Evolutionary conservation across 345 rosid genomes (phyloP).

Genomic region (Eucalyptus tenuipes): DNA sequence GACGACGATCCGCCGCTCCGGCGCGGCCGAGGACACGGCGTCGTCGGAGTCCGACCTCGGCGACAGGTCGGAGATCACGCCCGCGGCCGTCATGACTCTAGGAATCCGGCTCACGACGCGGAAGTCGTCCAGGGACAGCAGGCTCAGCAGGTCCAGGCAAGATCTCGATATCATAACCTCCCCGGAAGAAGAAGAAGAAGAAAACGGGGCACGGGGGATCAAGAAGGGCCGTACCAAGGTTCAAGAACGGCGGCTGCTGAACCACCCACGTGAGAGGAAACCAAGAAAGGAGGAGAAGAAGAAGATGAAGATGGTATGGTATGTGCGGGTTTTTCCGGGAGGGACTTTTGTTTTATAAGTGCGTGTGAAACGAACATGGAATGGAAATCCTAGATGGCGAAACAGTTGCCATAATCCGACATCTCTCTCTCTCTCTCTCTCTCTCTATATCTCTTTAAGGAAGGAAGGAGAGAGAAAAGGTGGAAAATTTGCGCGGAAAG

Average conservation of each 20-base stretch:
- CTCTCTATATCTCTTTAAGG: neutral
- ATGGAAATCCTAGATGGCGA: neutral
- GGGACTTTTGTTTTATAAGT: neutral
- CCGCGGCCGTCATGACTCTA: slow-evolving; percentile 28
- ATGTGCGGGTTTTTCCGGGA: too few species aligned
- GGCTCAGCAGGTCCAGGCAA: slow-evolving; percentile 35
- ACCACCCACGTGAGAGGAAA: too few species aligned
- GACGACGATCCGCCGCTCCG: slow-evolving; percentile 43
- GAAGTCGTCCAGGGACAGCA: slow-evolving; percentile 55
- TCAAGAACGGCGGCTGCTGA: neutral
- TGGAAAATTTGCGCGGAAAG: neutral
- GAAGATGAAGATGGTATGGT: too few species aligned
- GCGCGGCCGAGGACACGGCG: neutral
- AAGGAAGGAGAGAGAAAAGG: neutral
- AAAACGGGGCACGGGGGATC: neutral
- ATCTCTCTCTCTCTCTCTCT: neutral
- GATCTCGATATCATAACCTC: slow-evolving; percentile 26
- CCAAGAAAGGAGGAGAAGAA: too few species aligned
- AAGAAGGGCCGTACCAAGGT: neutral
- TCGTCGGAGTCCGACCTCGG: neutral
- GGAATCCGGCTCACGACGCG: slow-evolving; percentile 41
- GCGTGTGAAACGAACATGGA: neutral
- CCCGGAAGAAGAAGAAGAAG: neutral
- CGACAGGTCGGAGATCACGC: slow-evolving; percentile 23
- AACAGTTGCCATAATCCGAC: neutral